Base-by-base conservation (phyloP, 2,329 filamentous ascomycete species). In the Apiospora sp. region DNA sequence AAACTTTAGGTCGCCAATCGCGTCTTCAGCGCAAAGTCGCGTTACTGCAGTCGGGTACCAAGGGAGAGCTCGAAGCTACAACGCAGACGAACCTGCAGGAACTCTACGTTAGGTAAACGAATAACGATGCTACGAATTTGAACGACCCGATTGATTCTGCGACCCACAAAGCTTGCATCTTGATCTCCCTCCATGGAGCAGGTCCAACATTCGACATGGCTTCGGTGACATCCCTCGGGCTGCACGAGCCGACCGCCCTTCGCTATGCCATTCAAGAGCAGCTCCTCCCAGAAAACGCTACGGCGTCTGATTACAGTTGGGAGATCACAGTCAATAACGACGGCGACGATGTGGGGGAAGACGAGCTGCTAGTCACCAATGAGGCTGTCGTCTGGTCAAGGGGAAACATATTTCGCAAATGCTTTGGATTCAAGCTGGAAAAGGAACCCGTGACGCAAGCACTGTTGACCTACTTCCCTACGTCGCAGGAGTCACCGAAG, bases 341-440 rank as follows among this genome's bases (percentile, higher is more conserved):
- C 7, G 82, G 81, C 12, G 79, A 82, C 46, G 82, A 82, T 37
- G 81, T 81, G 49, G 79, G 88, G 48, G 91, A 95, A 77, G 95
- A 98, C 78, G 95, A 98, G 82, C 84, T 98, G 19, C 84, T 98
- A 34, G 91, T 91, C 70, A 96, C 95, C 14, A 86, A 90, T 37
- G 87, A 89, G 73, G 92, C 92, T 77, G 95, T 97, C 16, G 89
- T 98, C 72, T 99, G 96, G 96, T 97, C 94, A 51, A 91, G 94
- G 72, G 95, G 94, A 67, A 93, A 93, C 72, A 87, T 96, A 72
- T 92, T 98, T 74, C 93, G 94, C 78, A 94, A 96, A 82, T 90
- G 93, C 70, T 98, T 95, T 85, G 92, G 91, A 74, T 95, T 98
- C 82, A 91, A 95, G 73, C 86, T 94, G 30, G 96, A 98, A 82